These are phyloP conservation scores for Fraxinus velutina DNA, from an alignment of 305 asterid species.

Conservation along the genomic window DNA sequence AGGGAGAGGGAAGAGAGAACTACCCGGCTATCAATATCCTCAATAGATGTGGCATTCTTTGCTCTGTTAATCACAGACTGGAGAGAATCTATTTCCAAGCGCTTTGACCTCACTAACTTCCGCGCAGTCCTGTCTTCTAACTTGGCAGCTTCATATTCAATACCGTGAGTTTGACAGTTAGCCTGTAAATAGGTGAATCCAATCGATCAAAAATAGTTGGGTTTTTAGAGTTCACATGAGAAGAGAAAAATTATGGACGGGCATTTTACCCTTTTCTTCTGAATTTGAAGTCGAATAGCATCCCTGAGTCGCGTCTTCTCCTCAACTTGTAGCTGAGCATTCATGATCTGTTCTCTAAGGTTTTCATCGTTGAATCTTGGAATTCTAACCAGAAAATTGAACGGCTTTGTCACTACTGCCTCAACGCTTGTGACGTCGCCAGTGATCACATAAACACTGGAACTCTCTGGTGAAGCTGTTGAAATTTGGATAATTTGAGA, in stretches of 20 bases:
- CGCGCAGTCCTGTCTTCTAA: conserved; percentile 54
- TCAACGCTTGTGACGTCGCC: conserved; percentile 34
- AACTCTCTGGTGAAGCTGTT: conserved; percentile 34
- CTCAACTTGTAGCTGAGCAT: conserved; percentile 62
- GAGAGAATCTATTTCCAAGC: conserved; percentile 74
- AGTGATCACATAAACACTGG: conserved; percentile 30
- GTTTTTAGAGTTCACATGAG: not conserved
- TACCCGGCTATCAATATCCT: conserved; percentile 76
- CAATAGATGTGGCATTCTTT: conserved; percentile 81
- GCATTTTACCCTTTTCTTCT: conserved; percentile 60
- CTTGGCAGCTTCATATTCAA: conserved; percentile 65
- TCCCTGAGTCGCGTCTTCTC: conserved; percentile 82
- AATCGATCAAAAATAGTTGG: not conserved
- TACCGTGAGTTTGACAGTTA: conserved; percentile 52
- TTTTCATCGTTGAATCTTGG: conserved; percentile 73
- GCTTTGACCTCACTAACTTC: conserved; percentile 65
- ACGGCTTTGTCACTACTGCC: conserved; percentile 40
- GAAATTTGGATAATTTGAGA: conserved; percentile 22
- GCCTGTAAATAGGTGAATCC: conserved; percentile 27
- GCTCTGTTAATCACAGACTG: conserved; percentile 71
- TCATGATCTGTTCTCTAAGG: conserved; percentile 60
- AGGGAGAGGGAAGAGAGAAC: conserved; percentile 20
- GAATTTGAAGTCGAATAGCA: conserved; percentile 62
- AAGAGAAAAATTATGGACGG: not conserved
- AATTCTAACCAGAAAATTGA: conserved; percentile 59